phyloP scores from a whole-genome alignment of 176 grass and related monocot genomes.

The Oryza nivara region DNA sequence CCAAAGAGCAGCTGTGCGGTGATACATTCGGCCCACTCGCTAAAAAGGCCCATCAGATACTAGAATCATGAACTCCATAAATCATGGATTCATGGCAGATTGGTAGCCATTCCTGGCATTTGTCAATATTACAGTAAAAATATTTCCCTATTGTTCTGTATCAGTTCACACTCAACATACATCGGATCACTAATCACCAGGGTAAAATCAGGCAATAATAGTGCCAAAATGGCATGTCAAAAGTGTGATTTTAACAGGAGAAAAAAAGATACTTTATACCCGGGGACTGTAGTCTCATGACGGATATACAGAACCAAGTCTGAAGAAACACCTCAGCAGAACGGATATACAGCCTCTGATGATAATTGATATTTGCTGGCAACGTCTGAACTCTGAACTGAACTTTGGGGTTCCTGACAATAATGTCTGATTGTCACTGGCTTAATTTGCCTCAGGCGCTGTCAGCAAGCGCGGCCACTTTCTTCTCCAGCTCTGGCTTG shows the following conservation, averaged over 20 bases:
- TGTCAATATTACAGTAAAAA: background rate
- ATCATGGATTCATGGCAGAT: background rate
- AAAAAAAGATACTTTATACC: background rate
- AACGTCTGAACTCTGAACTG: background rate
- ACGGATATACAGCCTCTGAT: background rate
- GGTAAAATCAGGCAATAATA: background rate
- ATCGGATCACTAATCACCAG: background rate
- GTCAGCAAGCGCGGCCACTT: constrained; percentile 49
- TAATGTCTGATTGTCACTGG: background rate
- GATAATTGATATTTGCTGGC: background rate
- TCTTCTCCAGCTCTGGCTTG: constrained; percentile 88
- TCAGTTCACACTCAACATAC: background rate
- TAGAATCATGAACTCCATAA: background rate
- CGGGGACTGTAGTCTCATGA: background rate
- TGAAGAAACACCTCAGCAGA: background rate
- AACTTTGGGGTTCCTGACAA: background rate
- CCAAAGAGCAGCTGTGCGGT: background rate
- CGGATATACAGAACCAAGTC: background rate
- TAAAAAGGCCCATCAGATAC: background rate
- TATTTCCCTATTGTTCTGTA: background rate
- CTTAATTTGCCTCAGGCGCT: background rate
- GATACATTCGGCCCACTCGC: background rate
- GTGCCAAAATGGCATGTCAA: background rate
- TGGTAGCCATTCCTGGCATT: background rate
- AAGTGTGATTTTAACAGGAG: background rate